Base-by-base conservation (phyloP, 306 rosid species). In the Trifolium subterraneum region DNA sequence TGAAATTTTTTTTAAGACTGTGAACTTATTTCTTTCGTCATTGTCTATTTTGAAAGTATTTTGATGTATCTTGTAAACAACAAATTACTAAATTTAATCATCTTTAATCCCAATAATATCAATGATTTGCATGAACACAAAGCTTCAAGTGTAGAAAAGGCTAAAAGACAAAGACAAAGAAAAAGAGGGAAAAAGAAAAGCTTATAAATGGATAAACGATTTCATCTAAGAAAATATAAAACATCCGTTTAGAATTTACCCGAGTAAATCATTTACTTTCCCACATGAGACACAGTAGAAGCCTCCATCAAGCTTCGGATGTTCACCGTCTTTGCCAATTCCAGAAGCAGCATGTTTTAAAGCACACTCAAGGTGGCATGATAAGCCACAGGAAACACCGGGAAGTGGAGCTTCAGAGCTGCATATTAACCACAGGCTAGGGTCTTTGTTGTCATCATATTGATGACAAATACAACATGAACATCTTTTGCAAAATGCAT, bases 281-380 rank as follows among this genome's bases (percentile, higher is more conserved):
- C 97, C 85, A 79, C 99, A 94, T 25, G 95, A 85, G 63, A 90
- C 83, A 72, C 99, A 94, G 75, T 74, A 79, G 86, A 92, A 94
- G 80, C 87, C 83, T 64, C 99, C 99, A 79, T 92, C 96, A 10
- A 87, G 80, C 76, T 84, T 87, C 76, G 79, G 82, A 52, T 63
- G 64, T 55, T 70, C 70, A 50, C 87, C 87, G 36, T 64, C 87
- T 69, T 83, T 85, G 45, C 82, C 80, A 70, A 92, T 90, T 44
- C 99, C 93, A 35, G 96, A 90, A 61, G 75, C 80, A 75, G 82
- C 84, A 16, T 86, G 88, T 58, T 88, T 94, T 74, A 94, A 76
- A 68, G 99, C 96, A 73, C 99, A 94, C 84, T 92, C 99, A 80
- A 94, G 97, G 86, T 94, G 99, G 81, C 99, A 94, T 25, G 97